Base-by-base conservation (phyloP, 345 rosid species). In the Eucalyptus marginata region DNA sequence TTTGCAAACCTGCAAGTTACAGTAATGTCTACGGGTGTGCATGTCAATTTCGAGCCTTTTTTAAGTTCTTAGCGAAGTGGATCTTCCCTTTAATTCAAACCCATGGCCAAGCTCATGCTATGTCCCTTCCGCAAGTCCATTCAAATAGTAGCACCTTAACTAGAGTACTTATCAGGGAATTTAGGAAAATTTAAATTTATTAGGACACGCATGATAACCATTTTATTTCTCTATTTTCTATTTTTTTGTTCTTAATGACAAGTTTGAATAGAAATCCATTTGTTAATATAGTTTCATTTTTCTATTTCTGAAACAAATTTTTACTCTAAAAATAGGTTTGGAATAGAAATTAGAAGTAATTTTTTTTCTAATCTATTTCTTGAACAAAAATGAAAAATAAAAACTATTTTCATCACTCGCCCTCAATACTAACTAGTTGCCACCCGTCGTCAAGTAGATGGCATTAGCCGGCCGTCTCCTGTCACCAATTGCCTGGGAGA, bases 401-500 rank as follows among this genome's bases (percentile, higher is more conserved):
- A 52, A 52, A 52, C 2, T 52, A 4, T 16, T 9, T 52, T 18
- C 1, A 24, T 52, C 58, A 52, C 58, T 52, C 0, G 20, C 58
- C 58, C 24, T 52, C 58, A 52, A 18, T 52, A 52, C 58, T 52
- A 52, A 52, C 58, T 52, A 52, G 24, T 52, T 0, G 2, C 24
- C 24, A 18, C 10, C 10, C 10, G 0, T 52, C 7, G 0, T 52
- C 58, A 52, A 52, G 9, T 52, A 52, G 58, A 52, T 18, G 24
- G 58, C 2, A 1, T 0, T 52, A 1, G 58, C 10, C 0, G 0
- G 1, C 4, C 10, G 2, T 4, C 58, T 52, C 24, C 0, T 1
- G 0, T 52, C 58, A 52, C 58, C 25, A 52, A 52, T 52, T 24
- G 18, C 25, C 0, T 0, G 0, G 2, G 18, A 52, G 0, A 20